Evolutionary conservation across 345 rosid species (phyloP).

Genomic region (Nasturtium officinale): DNA sequence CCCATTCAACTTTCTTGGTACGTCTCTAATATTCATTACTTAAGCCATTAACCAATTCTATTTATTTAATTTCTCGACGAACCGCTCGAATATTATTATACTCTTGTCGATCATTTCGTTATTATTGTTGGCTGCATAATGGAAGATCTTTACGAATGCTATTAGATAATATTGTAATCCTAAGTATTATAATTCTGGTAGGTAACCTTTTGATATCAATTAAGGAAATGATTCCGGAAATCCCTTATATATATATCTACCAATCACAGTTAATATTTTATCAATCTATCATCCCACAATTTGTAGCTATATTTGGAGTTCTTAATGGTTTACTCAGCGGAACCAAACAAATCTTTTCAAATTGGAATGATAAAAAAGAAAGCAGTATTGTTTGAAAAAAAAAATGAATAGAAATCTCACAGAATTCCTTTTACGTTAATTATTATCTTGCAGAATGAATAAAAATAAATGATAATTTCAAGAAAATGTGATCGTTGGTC

Average conservation of each 20-base stretch:
- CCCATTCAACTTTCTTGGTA: slow-evolving; percentile 65
- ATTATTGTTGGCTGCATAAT: not conserved
- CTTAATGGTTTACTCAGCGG: not conserved
- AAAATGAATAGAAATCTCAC: not conserved
- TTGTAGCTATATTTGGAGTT: not conserved
- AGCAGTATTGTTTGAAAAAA: not conserved
- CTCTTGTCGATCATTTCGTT: not conserved
- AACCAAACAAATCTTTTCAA: not conserved
- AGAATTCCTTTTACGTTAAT: not conserved
- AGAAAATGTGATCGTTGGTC: not conserved
- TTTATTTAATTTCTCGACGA: not conserved
- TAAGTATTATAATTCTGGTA: not conserved
- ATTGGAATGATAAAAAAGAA: not conserved
- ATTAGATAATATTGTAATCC: not conserved
- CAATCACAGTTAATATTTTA: too few species aligned
- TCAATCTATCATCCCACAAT: not conserved
- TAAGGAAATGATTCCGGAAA: not conserved
- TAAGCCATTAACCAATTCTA: not conserved
- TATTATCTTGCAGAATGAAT: too few species aligned
- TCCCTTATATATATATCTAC: not conserved
- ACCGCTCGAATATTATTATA: not conserved
- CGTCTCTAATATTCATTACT: slow-evolving; percentile 9
- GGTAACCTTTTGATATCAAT: not conserved
- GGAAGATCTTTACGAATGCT: not conserved
- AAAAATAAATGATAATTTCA: too few species aligned